phyloP scores from a whole-genome alignment of 1,139 yeast species.

The Taphrina flavorubra region DNA sequence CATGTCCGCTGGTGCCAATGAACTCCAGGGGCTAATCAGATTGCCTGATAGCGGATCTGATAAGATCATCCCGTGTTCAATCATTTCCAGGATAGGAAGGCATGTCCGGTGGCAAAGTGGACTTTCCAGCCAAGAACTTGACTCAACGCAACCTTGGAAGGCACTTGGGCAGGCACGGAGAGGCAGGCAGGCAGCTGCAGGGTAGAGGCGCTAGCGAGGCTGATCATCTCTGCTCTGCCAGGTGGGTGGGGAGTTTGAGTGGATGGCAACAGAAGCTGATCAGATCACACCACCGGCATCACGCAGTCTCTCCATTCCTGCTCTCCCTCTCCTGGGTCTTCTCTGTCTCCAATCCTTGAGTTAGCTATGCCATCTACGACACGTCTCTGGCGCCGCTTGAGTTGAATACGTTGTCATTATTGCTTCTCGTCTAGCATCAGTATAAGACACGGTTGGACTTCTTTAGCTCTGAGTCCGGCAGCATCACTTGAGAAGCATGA shows the following conservation, averaged over 20 bases:
- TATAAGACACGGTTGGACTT: too few species aligned
- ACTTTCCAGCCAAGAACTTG: too few species aligned
- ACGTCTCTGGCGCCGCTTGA: too few species aligned
- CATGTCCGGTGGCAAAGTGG: too few species aligned
- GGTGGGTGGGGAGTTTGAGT: too few species aligned
- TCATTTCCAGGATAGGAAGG: too few species aligned
- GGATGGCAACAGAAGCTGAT: conserved; percentile 11
- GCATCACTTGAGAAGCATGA: conserved; percentile 7
- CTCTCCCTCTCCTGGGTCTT: background rate
- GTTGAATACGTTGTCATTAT: too few species aligned
- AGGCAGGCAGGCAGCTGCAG: background rate
- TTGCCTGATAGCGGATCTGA: conserved; percentile 9
- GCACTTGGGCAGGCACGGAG: conserved; percentile 1
- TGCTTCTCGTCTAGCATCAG: too few species aligned
- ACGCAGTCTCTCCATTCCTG: background rate
- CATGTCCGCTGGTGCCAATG: too few species aligned
- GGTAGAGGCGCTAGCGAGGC: background rate
- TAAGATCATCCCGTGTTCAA: background rate
- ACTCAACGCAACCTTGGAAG: too few species aligned
- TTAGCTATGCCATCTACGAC: too few species aligned
- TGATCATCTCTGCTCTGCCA: background rate
- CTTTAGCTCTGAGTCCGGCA: background rate
- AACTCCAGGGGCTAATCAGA: too few species aligned
- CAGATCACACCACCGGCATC: conserved; percentile 13
- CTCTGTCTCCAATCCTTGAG: background rate